phyloP scores from a whole-genome alignment of 352 stramenopile genomes.

The Halophytophthora batemanensis region DNA sequence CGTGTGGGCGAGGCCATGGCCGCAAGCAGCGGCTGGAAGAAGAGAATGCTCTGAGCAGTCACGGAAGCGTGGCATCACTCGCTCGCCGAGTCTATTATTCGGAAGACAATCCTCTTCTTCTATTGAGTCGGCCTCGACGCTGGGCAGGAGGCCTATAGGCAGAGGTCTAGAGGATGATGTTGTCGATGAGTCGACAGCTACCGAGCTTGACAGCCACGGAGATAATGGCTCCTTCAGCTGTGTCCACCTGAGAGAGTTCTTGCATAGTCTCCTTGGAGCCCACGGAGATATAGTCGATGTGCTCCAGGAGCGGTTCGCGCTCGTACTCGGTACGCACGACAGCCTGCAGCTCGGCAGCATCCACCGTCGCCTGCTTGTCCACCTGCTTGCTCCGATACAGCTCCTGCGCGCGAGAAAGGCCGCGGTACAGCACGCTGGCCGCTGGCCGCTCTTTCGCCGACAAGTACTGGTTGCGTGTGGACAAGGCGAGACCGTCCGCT shows the following conservation, averaged over 20 bases:
- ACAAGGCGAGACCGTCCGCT: conserved; percentile 95
- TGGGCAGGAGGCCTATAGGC: background rate
- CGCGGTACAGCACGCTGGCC: conserved; percentile 88
- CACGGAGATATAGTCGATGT: conserved; percentile 96
- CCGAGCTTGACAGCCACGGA: conserved; percentile 95
- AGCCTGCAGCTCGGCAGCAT: conserved; percentile 30
- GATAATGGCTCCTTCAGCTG: conserved; percentile 80
- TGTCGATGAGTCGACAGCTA: conserved; percentile 97
- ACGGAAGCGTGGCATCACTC: background rate
- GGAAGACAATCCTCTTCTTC: background rate
- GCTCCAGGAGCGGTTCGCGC: conserved; percentile 87
- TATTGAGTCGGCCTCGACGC: background rate
- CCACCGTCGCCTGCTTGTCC: conserved; percentile 22
- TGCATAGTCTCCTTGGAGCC: conserved; percentile 94
- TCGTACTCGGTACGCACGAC: conserved; percentile 58
- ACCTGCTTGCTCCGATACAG: conserved; percentile 35
- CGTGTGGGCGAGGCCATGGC: conserved; percentile 15
- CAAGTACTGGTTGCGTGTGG: conserved; percentile 98
- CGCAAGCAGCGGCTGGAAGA: conserved; percentile 14
- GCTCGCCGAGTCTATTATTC: background rate
- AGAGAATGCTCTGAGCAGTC: conserved; percentile 16
- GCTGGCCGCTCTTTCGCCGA: conserved; percentile 80
- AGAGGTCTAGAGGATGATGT: conserved; percentile 78
- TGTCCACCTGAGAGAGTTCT: conserved; percentile 80
- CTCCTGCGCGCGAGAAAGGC: conserved; percentile 49